phyloP scores from a whole-genome alignment of 75 land plant genomes.

The Picea sitchensis region DNA sequence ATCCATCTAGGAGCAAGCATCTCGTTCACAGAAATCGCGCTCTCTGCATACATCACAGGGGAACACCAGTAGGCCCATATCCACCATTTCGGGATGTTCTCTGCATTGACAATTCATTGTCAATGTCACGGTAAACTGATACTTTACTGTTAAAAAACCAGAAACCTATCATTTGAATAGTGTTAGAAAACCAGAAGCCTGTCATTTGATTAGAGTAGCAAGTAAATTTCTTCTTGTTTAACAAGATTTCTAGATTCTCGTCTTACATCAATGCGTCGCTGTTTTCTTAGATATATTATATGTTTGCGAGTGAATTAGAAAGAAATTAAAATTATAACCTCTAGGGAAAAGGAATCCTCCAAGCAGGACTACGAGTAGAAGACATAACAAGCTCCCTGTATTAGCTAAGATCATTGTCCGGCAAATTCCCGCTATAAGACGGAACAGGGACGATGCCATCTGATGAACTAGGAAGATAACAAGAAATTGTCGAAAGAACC shows the following conservation, averaged over 20 bases:
- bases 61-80: conserved; percentile 80
- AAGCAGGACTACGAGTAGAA: conserved; percentile 29
- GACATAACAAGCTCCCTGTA: no score
- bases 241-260: background rate
- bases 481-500: no score
- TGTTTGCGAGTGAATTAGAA: background rate
- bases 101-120: conserved; percentile 17
- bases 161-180: no score
- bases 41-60: conserved; percentile 61
- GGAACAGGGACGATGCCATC: no score
- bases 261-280: background rate
- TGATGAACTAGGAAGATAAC: no score
- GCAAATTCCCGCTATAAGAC: no score
- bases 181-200: no score
- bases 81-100: conserved; percentile 62
- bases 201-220: no score
- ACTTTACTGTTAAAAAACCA: background rate
- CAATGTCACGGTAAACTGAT: no score
- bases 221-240: background rate
- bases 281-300: background rate
- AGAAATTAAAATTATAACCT: conserved; percentile 6
- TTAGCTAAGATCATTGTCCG: no score
- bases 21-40: conserved; percentile 60
- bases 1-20: conserved; percentile 64
- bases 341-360: conserved; percentile 50